Conservation (phyloP, 805 yeast species). For the Ogataea ganodermae region DNA sequence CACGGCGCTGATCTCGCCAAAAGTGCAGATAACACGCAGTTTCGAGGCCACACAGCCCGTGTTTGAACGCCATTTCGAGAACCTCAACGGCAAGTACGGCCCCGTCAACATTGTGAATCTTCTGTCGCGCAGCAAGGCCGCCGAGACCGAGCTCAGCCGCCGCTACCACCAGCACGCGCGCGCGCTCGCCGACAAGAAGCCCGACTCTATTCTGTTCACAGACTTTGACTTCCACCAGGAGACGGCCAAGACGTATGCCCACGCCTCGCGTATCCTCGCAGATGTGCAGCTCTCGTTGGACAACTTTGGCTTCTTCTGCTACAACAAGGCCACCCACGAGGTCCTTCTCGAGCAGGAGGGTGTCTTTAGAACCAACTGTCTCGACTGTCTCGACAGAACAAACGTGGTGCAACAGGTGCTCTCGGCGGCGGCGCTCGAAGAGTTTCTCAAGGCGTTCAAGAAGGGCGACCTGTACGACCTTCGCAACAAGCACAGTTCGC, state of each 20-base stretch:
- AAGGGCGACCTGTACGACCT: constrained; percentile 46
- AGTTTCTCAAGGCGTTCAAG: constrained; percentile 44
- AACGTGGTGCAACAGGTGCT: constrained; percentile 85
- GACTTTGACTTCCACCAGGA: constrained; percentile 94
- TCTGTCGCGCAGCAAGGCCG: constrained; percentile 68
- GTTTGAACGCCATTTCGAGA: constrained; percentile 77
- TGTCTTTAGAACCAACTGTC: constrained; percentile 88
- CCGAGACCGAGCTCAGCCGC: constrained; percentile 71
- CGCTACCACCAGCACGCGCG: constrained; percentile 64
- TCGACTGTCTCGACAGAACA: constrained; percentile 94
- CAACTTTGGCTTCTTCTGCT: constrained; percentile 81
- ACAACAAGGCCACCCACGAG: constrained; percentile 57
- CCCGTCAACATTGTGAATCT: constrained; percentile 87
- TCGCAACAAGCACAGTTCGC: constrained; percentile 71
- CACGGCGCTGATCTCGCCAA: constrained; percentile 85
- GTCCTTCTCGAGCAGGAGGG: constrained; percentile 81
- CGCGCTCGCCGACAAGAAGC: constrained; percentile 38
- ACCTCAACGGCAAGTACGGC: constrained; percentile 73
- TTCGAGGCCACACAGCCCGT: constrained; percentile 91
- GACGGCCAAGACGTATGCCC: constrained; percentile 85
- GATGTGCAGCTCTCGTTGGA: constrained; percentile 64
- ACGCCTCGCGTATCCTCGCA: constrained; percentile 71
- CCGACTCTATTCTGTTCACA: constrained; percentile 56
- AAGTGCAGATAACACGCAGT: constrained; percentile 85
- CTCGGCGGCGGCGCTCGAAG: constrained; percentile 68